Percentiles rank a stretch among this genome's conserved stretches.
phyloP scores from a whole-genome alignment of 306 rosid species.

The Morella rubra region DNA sequence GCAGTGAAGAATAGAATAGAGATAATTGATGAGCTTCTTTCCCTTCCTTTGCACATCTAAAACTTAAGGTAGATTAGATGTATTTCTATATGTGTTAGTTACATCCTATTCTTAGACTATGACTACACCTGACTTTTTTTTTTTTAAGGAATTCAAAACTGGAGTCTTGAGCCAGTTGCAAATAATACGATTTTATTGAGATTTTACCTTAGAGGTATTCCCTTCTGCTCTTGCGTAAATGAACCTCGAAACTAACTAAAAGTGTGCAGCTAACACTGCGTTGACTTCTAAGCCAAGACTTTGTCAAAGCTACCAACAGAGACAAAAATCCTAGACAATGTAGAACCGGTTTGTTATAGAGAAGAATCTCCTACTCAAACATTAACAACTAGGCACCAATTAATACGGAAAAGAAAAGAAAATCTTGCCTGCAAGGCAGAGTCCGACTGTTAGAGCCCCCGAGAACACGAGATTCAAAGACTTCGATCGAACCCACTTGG shows the following conservation, averaged over 20 bases:
- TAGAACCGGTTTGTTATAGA: neutral
- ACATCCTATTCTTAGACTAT: too few relatives aligned
- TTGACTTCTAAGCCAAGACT: neutral
- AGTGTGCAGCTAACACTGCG: neutral
- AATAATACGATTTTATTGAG: too few relatives aligned
- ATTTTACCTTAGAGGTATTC: too few relatives aligned
- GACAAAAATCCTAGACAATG: neutral
- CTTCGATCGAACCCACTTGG: constrained; percentile 36
- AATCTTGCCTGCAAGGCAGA: constrained; percentile 56
- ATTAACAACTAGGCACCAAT: neutral
- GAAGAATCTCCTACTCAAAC: neutral
- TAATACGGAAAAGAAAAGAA: neutral
- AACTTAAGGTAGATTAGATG: too few relatives aligned
- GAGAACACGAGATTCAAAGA: constrained; percentile 61
- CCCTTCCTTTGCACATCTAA: too few relatives aligned
- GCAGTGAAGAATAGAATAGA: too few relatives aligned
- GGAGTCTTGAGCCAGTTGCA: too few relatives aligned
- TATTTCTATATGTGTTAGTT: too few relatives aligned
- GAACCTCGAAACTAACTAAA: neutral
- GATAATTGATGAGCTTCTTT: too few relatives aligned
- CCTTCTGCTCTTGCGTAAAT: neutral
- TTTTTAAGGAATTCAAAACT: too few relatives aligned
- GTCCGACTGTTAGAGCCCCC: constrained; percentile 63
- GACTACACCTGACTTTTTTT: too few relatives aligned
- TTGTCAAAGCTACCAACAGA: neutral